These are phyloP conservation scores for Xerocomellus amylosporus DNA, from an alignment of 768 basidiomycete genomes.

Conservation along the genomic window DNA sequence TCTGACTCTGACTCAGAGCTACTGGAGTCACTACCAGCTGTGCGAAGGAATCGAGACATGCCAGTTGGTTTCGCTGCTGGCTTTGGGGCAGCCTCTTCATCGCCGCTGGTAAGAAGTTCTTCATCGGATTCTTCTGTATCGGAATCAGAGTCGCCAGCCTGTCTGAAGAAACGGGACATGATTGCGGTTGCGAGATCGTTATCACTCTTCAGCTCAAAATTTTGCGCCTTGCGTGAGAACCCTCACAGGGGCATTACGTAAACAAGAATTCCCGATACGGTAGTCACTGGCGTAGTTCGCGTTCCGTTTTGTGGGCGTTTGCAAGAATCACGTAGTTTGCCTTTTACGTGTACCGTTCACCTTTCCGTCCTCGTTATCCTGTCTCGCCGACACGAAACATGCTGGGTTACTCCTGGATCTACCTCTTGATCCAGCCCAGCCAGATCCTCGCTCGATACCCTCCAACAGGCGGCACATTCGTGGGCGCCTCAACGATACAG, in stretches of 20 bases:
- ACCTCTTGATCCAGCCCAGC: too few species aligned
- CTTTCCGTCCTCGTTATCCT: too few species aligned
- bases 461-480: too few species aligned
- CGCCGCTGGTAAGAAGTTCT: slow-evolving; percentile 69
- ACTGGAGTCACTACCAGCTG: slow-evolving; percentile 55
- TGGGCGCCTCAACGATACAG: too few species aligned
- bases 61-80: slow-evolving; percentile 27
- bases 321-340: too few species aligned
- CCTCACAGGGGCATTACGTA: slow-evolving; percentile 15
- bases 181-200: slow-evolving; percentile 23
- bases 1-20: slow-evolving; percentile 54
- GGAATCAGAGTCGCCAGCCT: slow-evolving; percentile 78
- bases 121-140: slow-evolving; percentile 73
- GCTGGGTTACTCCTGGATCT: too few species aligned
- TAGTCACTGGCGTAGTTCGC: too few species aligned
- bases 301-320: too few species aligned
- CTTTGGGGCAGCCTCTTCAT: slow-evolving; percentile 54
- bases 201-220: slow-evolving; percentile 21
- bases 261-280: too few species aligned
- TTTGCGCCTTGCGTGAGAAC: slow-evolving; percentile 20
- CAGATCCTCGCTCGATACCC: too few species aligned
- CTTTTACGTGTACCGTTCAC: too few species aligned
- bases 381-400: too few species aligned
- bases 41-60: slow-evolving; percentile 79
- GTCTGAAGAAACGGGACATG: slow-evolving; percentile 91